Conservation (phyloP, 169 alveolate genomes). For the Babesia divergens region DNA sequence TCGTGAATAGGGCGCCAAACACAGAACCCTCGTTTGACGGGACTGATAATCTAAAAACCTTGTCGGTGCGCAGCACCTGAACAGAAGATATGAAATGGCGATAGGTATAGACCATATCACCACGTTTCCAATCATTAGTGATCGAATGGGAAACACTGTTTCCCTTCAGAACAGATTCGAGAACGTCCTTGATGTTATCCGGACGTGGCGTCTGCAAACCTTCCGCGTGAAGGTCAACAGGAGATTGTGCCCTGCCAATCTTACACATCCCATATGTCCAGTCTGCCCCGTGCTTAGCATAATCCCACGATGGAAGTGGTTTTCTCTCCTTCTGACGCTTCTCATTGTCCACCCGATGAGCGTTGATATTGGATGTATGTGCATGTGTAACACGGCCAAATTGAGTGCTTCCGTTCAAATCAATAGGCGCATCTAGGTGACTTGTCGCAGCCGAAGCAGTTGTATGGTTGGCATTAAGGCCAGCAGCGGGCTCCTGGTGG, state of each 20-base stretch:
- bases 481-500: neutral
- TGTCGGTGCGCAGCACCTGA: conserved; percentile 68
- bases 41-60: conserved; percentile 72
- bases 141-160: neutral
- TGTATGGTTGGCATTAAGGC: neutral
- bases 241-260: conserved; percentile 77
- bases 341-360: neutral
- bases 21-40: conserved; percentile 67
- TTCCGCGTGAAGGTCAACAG: conserved; percentile 78
- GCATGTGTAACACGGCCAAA: neutral
- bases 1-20: conserved; percentile 76
- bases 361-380: neutral
- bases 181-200: conserved; percentile 62
- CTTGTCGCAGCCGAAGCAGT: neutral
- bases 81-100: conserved; percentile 67
- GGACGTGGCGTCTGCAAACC: conserved; percentile 65
- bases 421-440: neutral
- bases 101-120: conserved; percentile 76
- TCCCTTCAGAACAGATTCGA: conserved; percentile 64
- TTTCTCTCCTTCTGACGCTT: neutral
- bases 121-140: conserved; percentile 73
- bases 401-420: neutral
- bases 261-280: conserved; percentile 76
- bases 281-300: conserved; percentile 76
- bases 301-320: conserved; percentile 55